phyloP scores from a whole-genome alignment of 1,284 basidiomycete species.

The Porogramme epimiltina region DNA sequence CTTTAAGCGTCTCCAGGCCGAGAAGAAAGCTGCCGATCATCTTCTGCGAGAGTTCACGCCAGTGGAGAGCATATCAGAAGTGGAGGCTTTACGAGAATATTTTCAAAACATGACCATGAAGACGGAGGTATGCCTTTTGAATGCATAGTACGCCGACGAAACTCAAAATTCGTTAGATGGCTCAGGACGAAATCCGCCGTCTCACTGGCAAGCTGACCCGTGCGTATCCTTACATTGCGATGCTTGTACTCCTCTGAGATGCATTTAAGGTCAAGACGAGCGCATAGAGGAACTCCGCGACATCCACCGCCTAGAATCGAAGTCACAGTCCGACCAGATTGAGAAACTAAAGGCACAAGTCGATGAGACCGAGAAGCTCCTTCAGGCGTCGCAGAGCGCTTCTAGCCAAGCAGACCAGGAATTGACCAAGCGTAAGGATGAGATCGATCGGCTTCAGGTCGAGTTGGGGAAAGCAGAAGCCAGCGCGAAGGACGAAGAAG shows the following conservation, averaged over 20 bases:
- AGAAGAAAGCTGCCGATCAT: slow-evolving; percentile 70
- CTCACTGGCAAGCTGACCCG: slow-evolving; percentile 73
- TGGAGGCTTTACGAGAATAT: slow-evolving; percentile 72
- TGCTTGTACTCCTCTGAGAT: not conserved
- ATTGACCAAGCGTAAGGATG: slow-evolving; percentile 48
- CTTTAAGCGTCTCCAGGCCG: slow-evolving; percentile 72
- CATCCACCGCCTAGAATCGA: slow-evolving; percentile 76
- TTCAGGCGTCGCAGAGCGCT: slow-evolving; percentile 55
- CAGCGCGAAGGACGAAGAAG: slow-evolving; percentile 87
- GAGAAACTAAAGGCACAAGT: slow-evolving; percentile 71
- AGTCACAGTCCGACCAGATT: slow-evolving; percentile 76
- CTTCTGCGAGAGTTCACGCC: slow-evolving; percentile 77
- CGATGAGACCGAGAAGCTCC: slow-evolving; percentile 66
- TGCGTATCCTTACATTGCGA: slow-evolving; percentile 38
- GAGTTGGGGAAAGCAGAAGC: slow-evolving; percentile 67
- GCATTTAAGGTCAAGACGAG: slow-evolving; percentile 72
- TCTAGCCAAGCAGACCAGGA: slow-evolving; percentile 49
- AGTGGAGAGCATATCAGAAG: slow-evolving; percentile 65
- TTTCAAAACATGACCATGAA: slow-evolving; percentile 70
- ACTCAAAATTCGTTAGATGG: slow-evolving; percentile 47
- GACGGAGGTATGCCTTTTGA: slow-evolving; percentile 52
- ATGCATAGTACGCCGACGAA: not conserved
- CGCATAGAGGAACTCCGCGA: slow-evolving; percentile 83
- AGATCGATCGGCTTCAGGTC: slow-evolving; percentile 55
- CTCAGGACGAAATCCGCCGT: slow-evolving; percentile 74